A percentile compares a stretch with the other conserved stretches of the same genome.
These are phyloP conservation scores for Suhomyces taliae DNA, from an alignment of 1,139 yeast species.

Conservation along the genomic window DNA sequence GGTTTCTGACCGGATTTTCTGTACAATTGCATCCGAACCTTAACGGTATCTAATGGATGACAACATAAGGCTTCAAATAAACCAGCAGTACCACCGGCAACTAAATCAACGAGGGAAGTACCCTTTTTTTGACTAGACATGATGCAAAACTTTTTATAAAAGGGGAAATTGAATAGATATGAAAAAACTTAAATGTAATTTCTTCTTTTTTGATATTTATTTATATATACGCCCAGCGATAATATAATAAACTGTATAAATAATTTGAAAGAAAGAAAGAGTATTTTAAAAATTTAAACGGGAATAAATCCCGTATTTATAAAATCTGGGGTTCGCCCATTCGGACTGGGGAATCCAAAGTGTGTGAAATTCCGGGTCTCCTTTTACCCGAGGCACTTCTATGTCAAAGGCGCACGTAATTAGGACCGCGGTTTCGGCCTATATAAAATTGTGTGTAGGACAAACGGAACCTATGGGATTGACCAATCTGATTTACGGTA, in stretches of 20 bases:
- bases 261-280: not conserved
- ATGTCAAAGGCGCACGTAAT: constrained; percentile 9
- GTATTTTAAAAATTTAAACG: not conserved
- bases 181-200: not conserved
- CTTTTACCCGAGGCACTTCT: constrained; percentile 16
- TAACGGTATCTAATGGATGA: constrained; percentile 93
- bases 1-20: constrained; percentile 63
- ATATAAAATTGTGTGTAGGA: constrained; percentile 1
- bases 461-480: constrained; percentile 5
- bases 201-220: too few relatives aligned
- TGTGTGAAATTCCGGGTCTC: constrained; percentile 11
- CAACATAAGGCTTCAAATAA: constrained; percentile 94
- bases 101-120: constrained; percentile 64
- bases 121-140: constrained; percentile 34
- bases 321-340: constrained; percentile 3
- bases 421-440: constrained; percentile 11
- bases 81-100: constrained; percentile 98
- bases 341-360: not conserved
- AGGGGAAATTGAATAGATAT: not conserved
- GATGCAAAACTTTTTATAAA: not conserved
- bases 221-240: not conserved
- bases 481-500: not conserved
- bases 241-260: not conserved
- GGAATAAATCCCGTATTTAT: constrained; percentile 3
- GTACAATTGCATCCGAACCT: constrained; percentile 94